Evolutionary conservation across 2,329 filamentous ascomycete species (phyloP).

Genomic region (Aspergillus terreus): DNA sequence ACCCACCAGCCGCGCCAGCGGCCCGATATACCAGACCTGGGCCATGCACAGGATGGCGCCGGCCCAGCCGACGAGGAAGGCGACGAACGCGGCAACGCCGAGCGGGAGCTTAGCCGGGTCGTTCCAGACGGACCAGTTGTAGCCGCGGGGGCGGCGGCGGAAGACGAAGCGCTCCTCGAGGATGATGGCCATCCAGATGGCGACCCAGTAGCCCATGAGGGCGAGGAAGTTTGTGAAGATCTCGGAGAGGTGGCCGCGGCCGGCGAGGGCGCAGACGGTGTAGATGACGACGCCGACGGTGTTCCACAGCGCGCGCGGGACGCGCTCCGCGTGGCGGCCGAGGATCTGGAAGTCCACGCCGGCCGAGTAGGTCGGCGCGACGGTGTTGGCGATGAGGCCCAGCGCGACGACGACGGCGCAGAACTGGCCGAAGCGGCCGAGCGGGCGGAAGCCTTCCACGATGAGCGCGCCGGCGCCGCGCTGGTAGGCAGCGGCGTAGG

Average conservation of each 20-base stretch:
- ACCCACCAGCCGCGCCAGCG: conserved; percentile 56
- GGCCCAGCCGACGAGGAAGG: conserved; percentile 63
- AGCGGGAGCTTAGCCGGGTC: conserved; percentile 56
- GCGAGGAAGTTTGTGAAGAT: conserved; percentile 69
- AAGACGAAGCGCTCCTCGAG: conserved; percentile 60
- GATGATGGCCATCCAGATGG: conserved; percentile 61
- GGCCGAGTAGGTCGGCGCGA: conserved; percentile 61
- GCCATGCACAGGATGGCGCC: conserved; percentile 65
- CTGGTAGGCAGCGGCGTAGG: conserved; percentile 57
- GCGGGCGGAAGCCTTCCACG: conserved; percentile 56
- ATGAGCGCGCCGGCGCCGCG: conserved; percentile 62
- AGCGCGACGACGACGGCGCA: conserved; percentile 63
- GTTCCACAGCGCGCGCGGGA: conserved; percentile 65
- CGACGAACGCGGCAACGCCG: conserved; percentile 57
- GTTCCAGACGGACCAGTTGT: conserved; percentile 62
- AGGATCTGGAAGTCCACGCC: conserved; percentile 68
- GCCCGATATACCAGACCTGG: conserved; percentile 67
- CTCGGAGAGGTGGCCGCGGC: conserved; percentile 56
- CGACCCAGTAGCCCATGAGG: conserved; percentile 68
- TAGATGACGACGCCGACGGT: conserved; percentile 60
- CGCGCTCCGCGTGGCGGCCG: conserved; percentile 52
- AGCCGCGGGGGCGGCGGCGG: conserved; percentile 44
- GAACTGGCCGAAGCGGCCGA: conserved; percentile 63
- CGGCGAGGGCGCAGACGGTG: conserved; percentile 61
- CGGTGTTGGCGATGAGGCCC: conserved; percentile 63